phyloP scores from a whole-genome alignment of 1,284 basidiomycete species.

The Leccinum subrobustum region DNA sequence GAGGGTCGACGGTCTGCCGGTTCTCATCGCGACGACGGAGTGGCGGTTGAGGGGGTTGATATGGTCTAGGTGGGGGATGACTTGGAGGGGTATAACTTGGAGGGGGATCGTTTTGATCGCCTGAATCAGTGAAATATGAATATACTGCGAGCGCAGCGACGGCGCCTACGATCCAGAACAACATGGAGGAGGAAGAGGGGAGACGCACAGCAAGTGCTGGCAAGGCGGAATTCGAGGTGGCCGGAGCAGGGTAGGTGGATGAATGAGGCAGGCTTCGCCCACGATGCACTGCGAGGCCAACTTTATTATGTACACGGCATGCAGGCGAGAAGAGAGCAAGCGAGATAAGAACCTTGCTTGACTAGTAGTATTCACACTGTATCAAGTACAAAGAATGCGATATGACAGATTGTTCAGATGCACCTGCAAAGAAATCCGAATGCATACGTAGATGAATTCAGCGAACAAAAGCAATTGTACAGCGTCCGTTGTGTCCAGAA shows the following conservation, averaged over 20 bases:
- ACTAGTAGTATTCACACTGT: constrained; percentile 3
- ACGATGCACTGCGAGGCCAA: not conserved
- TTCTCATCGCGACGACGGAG: constrained; percentile 12
- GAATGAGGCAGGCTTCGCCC: not conserved
- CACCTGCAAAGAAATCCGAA: constrained; percentile 4
- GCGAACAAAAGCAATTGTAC: constrained; percentile 8
- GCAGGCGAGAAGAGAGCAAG: not conserved
- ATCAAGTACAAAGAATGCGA: constrained; percentile 12
- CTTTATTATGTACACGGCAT: not conserved
- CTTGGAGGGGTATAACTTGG: not conserved
- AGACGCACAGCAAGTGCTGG: constrained; percentile 7
- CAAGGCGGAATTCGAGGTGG: not conserved
- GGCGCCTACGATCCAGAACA: constrained; percentile 17
- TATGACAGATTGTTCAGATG: constrained; percentile 12
- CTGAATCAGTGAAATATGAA: constrained; percentile 7
- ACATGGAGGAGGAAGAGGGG: constrained; percentile 8
- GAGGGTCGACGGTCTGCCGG: not conserved
- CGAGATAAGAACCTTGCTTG: not conserved
- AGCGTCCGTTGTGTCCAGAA: constrained; percentile 7
- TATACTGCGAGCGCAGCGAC: constrained; percentile 11
- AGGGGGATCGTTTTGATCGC: constrained; percentile 10
- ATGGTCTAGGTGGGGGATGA: not conserved
- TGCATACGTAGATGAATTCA: constrained; percentile 2
- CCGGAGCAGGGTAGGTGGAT: not conserved
- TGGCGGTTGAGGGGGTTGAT: not conserved